Percentiles rank a stretch among this genome's conserved stretches.
These are phyloP conservation scores for Neocucurbitaria cava DNA, from an alignment of 2,329 filamentous ascomycete species.

Conservation along the genomic window DNA sequence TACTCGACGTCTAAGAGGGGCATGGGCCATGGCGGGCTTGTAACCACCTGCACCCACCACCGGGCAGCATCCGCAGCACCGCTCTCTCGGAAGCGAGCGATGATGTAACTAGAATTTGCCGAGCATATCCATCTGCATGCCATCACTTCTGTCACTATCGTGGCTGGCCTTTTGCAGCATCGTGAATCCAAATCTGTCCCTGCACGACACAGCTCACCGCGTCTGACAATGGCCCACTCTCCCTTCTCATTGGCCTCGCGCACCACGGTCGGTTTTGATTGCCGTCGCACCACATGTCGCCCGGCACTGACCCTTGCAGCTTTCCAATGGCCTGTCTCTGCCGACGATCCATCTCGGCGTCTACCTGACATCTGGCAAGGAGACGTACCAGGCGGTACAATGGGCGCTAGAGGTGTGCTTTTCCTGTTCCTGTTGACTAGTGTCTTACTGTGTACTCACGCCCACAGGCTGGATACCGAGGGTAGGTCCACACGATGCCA, in stretches of 20 bases:
- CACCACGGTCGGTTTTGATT: conserved; percentile 41
- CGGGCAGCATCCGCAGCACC: conserved; percentile 2
- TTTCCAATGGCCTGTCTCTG: conserved; percentile 69
- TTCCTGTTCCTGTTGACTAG: conserved; percentile 19
- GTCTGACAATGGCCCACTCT: conserved; percentile 39
- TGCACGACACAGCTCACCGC: conserved; percentile 16
- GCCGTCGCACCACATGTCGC: conserved; percentile 6
- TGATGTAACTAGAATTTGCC: conserved; percentile 35
- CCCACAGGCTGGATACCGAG: conserved; percentile 55
- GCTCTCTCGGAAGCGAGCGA: conserved; percentile 17
- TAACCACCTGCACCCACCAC: too few species aligned
- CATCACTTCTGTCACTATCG: conserved; percentile 22
- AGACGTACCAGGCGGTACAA: conserved; percentile 65
- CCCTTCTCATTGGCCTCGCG: conserved; percentile 53
- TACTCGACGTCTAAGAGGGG: not conserved
- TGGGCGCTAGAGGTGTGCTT: conserved; percentile 61
- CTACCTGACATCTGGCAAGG: conserved; percentile 71
- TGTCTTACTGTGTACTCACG: conserved; percentile 28
- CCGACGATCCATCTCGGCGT: conserved; percentile 77
- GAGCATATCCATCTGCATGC: conserved; percentile 33
- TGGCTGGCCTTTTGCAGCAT: conserved; percentile 32
- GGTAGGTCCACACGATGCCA: conserved; percentile 33
- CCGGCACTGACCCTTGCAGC: conserved; percentile 36
- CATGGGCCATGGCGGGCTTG: conserved; percentile 8
- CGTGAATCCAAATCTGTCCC: conserved; percentile 24